phyloP scores from a whole-genome alignment of 2,329 filamentous ascomycete species.

The Scedosporium dehoogii region DNA sequence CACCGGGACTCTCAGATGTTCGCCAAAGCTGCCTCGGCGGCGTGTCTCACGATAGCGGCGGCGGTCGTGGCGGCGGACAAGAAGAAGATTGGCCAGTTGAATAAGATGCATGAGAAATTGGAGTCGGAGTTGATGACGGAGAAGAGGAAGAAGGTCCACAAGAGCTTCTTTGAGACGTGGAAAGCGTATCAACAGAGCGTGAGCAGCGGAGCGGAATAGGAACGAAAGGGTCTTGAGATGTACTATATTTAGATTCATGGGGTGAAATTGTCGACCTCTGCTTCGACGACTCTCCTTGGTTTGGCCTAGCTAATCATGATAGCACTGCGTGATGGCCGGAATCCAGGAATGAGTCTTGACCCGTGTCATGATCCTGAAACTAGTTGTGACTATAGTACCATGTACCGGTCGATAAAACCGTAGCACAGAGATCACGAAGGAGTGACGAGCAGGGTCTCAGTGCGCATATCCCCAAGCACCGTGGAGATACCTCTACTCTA shows the following conservation, averaged over 20 bases:
- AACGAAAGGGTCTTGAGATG: not conserved
- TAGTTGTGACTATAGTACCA: too few relatives aligned
- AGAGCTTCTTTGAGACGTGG: conserved; percentile 62
- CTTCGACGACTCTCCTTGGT: too few relatives aligned
- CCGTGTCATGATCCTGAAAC: too few relatives aligned
- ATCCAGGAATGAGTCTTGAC: too few relatives aligned
- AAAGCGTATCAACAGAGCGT: conserved; percentile 38
- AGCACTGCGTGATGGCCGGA: too few relatives aligned
- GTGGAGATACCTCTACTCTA: too few relatives aligned
- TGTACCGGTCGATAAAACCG: too few relatives aligned
- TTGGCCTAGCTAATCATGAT: too few relatives aligned
- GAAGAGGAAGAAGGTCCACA: conserved; percentile 37
- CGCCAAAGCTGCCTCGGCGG: conserved; percentile 62
- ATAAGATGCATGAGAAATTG: conserved; percentile 44
- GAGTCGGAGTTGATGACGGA: conserved; percentile 45
- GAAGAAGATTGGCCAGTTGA: conserved; percentile 48
- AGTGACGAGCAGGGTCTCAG: too few relatives aligned
- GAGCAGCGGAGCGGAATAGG: not conserved
- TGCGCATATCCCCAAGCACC: too few relatives aligned
- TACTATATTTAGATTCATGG: conserved; percentile 11
- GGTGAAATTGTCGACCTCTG: conserved; percentile 16
- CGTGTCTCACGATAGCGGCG: conserved; percentile 57
- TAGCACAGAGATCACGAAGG: too few relatives aligned
- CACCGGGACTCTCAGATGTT: conserved; percentile 59
- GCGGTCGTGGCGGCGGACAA: conserved; percentile 47